These are phyloP conservation scores for Leccinum subrobustum DNA, from an alignment of 1,284 basidiomycete species.

Conservation along the genomic window DNA sequence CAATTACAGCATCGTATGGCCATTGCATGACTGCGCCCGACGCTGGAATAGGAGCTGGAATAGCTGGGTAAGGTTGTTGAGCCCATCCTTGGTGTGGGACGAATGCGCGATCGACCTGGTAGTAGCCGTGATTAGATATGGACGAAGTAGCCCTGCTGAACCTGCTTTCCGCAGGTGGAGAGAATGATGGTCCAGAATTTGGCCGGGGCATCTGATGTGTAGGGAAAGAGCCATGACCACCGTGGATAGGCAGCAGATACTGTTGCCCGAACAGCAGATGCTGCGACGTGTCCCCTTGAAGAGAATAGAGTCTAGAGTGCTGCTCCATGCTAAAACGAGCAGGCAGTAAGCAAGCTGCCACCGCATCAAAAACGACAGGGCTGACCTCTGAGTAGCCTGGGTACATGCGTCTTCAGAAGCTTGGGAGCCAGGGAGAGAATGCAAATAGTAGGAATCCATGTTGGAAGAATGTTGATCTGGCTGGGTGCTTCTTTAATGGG, in stretches of 20 bases:
- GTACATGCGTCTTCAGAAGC: slow-evolving; percentile 1
- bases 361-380: slow-evolving; percentile 4
- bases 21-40: neutral
- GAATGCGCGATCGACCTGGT: slow-evolving; percentile 10
- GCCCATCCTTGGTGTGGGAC: slow-evolving; percentile 7
- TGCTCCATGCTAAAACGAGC: slow-evolving; percentile 13
- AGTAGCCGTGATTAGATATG: slow-evolving; percentile 15
- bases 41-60: neutral
- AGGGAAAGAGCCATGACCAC: neutral
- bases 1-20: neutral
- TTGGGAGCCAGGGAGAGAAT: slow-evolving; percentile 6
- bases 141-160: slow-evolving; percentile 5
- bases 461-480: slow-evolving; percentile 13
- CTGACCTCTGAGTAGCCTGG: slow-evolving; percentile 18
- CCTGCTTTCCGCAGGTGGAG: slow-evolving; percentile 4
- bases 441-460: slow-evolving; percentile 18
- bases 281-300: neutral
- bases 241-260: slow-evolving; percentile 6
- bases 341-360: slow-evolving; percentile 7
- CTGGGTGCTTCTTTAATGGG: slow-evolving; percentile 24
- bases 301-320: slow-evolving; percentile 2
- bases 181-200: slow-evolving; percentile 8
- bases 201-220: slow-evolving; percentile 1
- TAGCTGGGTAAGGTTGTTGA: neutral
- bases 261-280: slow-evolving; percentile 6